Conservation (phyloP, 148 eudicot genomes). For the Nepenthes gracilis region DNA sequence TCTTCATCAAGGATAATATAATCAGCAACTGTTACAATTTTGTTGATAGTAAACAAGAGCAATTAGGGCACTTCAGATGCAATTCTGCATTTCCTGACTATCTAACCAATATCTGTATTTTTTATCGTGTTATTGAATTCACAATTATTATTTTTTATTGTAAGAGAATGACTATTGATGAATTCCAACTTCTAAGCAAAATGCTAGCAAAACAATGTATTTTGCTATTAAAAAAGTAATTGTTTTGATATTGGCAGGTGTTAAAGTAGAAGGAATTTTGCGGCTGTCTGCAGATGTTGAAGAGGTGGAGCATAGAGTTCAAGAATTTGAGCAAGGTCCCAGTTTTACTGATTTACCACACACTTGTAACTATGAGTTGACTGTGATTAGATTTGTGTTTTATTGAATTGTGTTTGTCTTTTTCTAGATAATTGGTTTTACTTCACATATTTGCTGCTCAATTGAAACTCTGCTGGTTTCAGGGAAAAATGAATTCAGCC, state of each 20-base stretch:
- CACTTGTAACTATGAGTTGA: background rate
- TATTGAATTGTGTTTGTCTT: background rate
- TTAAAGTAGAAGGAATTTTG: slow-evolving; percentile 85
- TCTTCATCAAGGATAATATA: too few species aligned
- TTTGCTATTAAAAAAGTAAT: too few species aligned
- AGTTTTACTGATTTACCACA: background rate
- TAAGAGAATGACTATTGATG: too few species aligned
- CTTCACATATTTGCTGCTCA: slow-evolving; percentile 4
- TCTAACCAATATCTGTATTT: too few species aligned
- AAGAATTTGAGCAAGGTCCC: slow-evolving; percentile 91
- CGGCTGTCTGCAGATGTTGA: slow-evolving; percentile 96
- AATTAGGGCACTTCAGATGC: too few species aligned
- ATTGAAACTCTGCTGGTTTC: slow-evolving; percentile 13
- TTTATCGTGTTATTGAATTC: too few species aligned
- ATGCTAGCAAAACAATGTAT: too few species aligned
- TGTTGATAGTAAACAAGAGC: too few species aligned
- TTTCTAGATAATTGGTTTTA: background rate
- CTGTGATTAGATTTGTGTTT: background rate
- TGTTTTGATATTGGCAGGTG: slow-evolving; percentile 28
- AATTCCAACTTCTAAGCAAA: too few species aligned
- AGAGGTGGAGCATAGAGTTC: slow-evolving; percentile 95
- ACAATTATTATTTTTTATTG: too few species aligned
- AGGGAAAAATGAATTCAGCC: slow-evolving; percentile 84
- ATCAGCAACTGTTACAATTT: too few species aligned
- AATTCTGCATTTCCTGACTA: too few species aligned